Evolutionary conservation across 805 yeast species (phyloP).

Genomic region (Barnettozyma botsteinii): DNA sequence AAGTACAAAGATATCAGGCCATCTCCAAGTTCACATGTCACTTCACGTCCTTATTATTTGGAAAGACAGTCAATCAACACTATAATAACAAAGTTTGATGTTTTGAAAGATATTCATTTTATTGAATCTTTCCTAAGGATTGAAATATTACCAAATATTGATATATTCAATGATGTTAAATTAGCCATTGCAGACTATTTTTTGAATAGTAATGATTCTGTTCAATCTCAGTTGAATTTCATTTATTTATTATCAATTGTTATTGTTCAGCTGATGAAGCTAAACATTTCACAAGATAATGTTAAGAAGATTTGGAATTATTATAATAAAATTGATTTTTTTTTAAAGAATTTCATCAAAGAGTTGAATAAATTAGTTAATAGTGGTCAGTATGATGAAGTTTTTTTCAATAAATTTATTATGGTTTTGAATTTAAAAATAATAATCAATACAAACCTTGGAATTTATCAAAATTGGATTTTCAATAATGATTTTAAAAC

Average conservation of each 20-base stretch:
- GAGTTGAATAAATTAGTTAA: background rate
- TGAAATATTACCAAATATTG: slow-evolving; percentile 2
- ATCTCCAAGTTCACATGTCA: background rate
- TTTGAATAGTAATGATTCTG: background rate
- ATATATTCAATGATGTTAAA: slow-evolving; percentile 1
- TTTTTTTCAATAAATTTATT: slow-evolving; percentile 1
- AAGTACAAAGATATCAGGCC: background rate
- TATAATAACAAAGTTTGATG: background rate
- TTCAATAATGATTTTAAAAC: slow-evolving; percentile 5
- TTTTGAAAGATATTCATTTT: slow-evolving; percentile 3
- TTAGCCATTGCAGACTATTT: slow-evolving; percentile 1
- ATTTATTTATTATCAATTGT: background rate
- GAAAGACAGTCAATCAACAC: background rate
- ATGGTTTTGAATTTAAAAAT: slow-evolving; percentile 9
- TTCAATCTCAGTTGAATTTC: background rate
- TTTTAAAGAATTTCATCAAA: background rate
- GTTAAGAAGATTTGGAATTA: background rate
- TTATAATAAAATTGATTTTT: slow-evolving; percentile 1
- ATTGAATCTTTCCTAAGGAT: slow-evolving; percentile 1
- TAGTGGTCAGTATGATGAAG: background rate
- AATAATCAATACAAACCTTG: slow-evolving; percentile 18
- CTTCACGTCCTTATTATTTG: background rate
- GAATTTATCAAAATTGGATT: slow-evolving; percentile 11
- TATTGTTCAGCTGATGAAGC: slow-evolving; percentile 3
- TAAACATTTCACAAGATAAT: background rate